Evolutionary conservation across 257 asterid genomes (phyloP), one percentile per base, ranked within the genome.

Genomic region (Salvia splendens): DNA sequence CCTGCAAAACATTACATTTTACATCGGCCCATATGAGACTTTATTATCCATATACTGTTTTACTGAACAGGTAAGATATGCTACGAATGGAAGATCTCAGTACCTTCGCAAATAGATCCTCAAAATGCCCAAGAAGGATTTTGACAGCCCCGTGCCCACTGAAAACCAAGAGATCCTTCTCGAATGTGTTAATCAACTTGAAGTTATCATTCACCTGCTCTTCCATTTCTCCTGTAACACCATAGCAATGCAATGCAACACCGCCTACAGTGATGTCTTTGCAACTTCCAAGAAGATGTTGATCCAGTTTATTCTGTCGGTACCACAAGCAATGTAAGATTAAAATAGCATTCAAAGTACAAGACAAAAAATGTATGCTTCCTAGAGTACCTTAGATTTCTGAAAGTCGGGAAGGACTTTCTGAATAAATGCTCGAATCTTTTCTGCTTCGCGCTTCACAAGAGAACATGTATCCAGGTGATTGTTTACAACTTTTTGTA

Each of bases 191-290:
- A 38, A 91, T 63, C 62, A 87, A 67, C 79, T 80, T 73, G 58
- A 91, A 88, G 77, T 87, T 87, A 28, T 70, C 80, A 64, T 65
- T 56, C 63, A 87, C 81, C 77, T 83, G 64, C 75, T 81, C 79
- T 73, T 83, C 90, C 99, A 94, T 85, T 78, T 91, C 83, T 72
- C 65, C 71, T 2, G 92, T 94, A 56, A 94, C 85, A 36, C 96
- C 92, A 66, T 47, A 79, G 46, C 91, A 96, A 67, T 75, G 92
- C 80, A 91, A 80, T 50, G 72, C 74, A 38, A 77, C 45, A 42
- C 75, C 82, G 38, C 45, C 81, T 38, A 35, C 47, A 43, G 68
- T 64, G 55, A 57, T 64, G 53, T 75, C 86, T 74, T 77, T 81
- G 72, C 52, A 64, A 75, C 74, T 59, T 45, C 95, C 96, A 71